Base-by-base conservation (phyloP, 176 grass and related monocot genomes). In the Phoenix roebelenii region DNA sequence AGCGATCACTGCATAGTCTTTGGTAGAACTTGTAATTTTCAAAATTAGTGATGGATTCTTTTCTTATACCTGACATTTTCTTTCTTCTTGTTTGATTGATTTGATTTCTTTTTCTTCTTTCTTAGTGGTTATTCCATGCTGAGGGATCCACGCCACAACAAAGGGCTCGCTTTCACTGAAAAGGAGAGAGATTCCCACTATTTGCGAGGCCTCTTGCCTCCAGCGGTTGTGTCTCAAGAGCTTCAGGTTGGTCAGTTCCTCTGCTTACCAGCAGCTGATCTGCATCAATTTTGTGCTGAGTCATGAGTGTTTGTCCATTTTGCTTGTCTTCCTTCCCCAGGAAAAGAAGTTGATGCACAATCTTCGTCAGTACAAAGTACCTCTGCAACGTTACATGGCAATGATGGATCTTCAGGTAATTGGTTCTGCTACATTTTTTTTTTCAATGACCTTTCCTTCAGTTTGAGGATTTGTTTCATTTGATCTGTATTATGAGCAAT, bases 391-490 rank as follows among this genome's bases (percentile, higher is more conserved):
- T 23, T 99, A 93, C 63, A 83, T 89, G 65, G 84, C 94, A 25
- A 99, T 99, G 94, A 99, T 99, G 94, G 85, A 99, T 60, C 94
- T 99, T 73, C 94, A 99, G 85, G 94, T 92, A 79, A 50, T 51
- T 19, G 16, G 17, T 52, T 18, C 15, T 24, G 25, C 61, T 23
- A 60, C 58, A 5, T 63, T 18, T 44, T 20, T 20, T 20, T 20
- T 52, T 12, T 71, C 57, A 23, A 19, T 5, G 24, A 18, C 17
- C 49, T 59, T 59, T 60, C 23, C n/a, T 29, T 48, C 17, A 49
- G 7, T 25, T 30, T 16, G 23, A 26, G 35, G 7, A 44, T 44
- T 10, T 14, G 0, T 44, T 12, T 44, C 7, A 12, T 44, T 3
- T 44, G 35, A 44, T 44, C 35, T 2, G 35, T 14, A 12, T 7